These are phyloP conservation scores for Tremella fuciformis DNA, from an alignment of 768 basidiomycete species.

Conservation along the genomic window DNA sequence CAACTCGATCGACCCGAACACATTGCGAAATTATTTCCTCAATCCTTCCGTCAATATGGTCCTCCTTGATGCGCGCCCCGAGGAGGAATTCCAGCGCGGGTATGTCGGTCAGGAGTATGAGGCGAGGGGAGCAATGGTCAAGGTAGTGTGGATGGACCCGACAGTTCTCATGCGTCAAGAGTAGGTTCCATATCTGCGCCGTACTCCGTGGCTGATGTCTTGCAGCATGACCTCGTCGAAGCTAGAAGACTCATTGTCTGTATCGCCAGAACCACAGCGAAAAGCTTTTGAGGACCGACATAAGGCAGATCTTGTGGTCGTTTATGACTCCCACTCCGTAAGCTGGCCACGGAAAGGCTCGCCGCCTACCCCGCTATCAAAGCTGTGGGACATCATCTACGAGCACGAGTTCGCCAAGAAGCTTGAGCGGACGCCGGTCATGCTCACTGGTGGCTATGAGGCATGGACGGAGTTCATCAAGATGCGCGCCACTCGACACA, in stretches of 20 bases:
- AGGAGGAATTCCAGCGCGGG: constrained; percentile 71
- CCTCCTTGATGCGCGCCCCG: constrained; percentile 75
- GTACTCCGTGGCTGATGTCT: neutral
- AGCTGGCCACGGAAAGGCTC: constrained; percentile 59
- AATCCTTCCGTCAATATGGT: constrained; percentile 61
- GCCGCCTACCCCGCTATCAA: constrained; percentile 58
- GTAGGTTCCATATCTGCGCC: constrained; percentile 56
- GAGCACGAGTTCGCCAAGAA: constrained; percentile 67
- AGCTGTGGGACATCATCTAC: constrained; percentile 67
- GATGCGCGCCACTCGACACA: constrained; percentile 1
- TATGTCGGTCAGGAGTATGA: constrained; percentile 61
- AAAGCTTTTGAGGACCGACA: constrained; percentile 78
- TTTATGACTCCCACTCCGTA: constrained; percentile 65
- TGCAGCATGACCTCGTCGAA: constrained; percentile 63
- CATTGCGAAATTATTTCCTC: constrained; percentile 62
- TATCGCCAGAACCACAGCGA: constrained; percentile 68
- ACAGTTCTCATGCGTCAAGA: constrained; percentile 65
- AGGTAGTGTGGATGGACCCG: constrained; percentile 78
- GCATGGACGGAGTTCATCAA: constrained; percentile 67
- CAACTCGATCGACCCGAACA: constrained; percentile 62
- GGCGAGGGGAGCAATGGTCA: constrained; percentile 51
- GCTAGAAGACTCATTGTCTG: constrained; percentile 71
- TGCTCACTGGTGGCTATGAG: constrained; percentile 78
- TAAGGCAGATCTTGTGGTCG: constrained; percentile 79
- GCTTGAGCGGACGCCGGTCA: constrained; percentile 66